A percentile compares a stretch with the other conserved stretches of the same genome.
phyloP scores from a whole-genome alignment of 129 eudicot species.

The Flaveria brownii region DNA sequence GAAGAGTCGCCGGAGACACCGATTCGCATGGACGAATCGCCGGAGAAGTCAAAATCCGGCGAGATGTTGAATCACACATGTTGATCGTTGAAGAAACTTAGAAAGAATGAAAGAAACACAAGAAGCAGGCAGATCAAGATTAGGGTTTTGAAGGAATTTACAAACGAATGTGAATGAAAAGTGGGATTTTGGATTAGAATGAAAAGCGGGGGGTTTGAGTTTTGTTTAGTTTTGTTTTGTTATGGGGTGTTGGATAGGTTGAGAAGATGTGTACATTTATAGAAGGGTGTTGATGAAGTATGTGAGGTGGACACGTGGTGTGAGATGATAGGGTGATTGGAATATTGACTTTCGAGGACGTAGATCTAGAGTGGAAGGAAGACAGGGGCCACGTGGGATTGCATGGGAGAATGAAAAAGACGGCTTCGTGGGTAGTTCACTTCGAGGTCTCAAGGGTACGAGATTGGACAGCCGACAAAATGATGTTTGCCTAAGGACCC shows the following conservation, averaged over 20 bases:
- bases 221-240: not conserved
- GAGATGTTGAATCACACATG: conserved; percentile 46
- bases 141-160: not conserved
- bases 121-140: not conserved
- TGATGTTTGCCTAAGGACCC: not conserved
- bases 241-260: conserved; percentile 14
- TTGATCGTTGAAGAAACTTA: conserved; percentile 36
- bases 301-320: conserved; percentile 43
- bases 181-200: conserved; percentile 28
- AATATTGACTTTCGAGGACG: conserved; percentile 12
- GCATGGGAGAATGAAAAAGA: conserved; percentile 37
- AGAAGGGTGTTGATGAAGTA: conserved; percentile 9
- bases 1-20: conserved; percentile 51
- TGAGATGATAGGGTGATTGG: not conserved
- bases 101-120: not conserved
- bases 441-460: not conserved
- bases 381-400: conserved; percentile 39
- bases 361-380: conserved; percentile 26
- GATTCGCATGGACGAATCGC: conserved; percentile 78
- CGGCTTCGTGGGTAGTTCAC: conserved; percentile 45
- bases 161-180: not conserved
- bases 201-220: not conserved
- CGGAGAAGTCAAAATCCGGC: conserved; percentile 83
- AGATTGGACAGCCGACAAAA: conserved; percentile 23
- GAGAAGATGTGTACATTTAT: conserved; percentile 18